Evolutionary conservation across 768 basidiomycete genomes (phyloP).

Genomic region (Mycena indigotica): DNA sequence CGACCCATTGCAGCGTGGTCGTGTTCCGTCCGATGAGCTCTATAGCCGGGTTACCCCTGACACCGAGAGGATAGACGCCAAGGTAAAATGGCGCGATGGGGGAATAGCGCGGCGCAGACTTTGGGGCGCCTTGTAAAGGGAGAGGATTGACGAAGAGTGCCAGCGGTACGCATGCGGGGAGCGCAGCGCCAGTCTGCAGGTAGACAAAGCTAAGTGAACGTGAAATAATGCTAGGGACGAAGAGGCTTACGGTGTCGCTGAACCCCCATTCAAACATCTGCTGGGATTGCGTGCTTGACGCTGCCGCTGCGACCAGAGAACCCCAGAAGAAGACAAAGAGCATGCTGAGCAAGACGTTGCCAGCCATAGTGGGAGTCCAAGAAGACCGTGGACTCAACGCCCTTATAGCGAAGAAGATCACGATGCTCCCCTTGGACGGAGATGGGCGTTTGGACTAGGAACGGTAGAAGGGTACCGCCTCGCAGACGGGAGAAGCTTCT

Average conservation of each 20-base stretch:
- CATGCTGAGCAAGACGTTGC: no score
- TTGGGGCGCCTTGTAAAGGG: no score
- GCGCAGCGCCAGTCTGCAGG: neutral
- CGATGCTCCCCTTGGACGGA: no score
- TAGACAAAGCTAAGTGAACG: neutral
- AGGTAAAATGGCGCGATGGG: neutral
- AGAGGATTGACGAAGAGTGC: neutral
- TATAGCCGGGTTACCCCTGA: neutral
- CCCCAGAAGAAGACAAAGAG: no score
- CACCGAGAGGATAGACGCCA: neutral
- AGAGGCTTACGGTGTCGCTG: neutral
- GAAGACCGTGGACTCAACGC: no score
- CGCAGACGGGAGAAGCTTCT: no score
- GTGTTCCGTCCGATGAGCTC: neutral
- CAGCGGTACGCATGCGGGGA: neutral
- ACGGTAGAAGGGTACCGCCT: no score
- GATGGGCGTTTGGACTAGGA: no score
- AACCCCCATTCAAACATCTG: constrained; percentile 1
- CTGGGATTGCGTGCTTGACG: neutral
- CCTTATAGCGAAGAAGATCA: no score
- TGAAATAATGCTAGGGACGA: neutral
- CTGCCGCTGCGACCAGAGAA: neutral
- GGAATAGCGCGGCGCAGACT: no score
- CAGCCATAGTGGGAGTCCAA: no score
- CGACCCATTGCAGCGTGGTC: neutral